Evolutionary conservation across 2,329 filamentous ascomycete species (phyloP).

Genomic region (Trichoderma harzianum): DNA sequence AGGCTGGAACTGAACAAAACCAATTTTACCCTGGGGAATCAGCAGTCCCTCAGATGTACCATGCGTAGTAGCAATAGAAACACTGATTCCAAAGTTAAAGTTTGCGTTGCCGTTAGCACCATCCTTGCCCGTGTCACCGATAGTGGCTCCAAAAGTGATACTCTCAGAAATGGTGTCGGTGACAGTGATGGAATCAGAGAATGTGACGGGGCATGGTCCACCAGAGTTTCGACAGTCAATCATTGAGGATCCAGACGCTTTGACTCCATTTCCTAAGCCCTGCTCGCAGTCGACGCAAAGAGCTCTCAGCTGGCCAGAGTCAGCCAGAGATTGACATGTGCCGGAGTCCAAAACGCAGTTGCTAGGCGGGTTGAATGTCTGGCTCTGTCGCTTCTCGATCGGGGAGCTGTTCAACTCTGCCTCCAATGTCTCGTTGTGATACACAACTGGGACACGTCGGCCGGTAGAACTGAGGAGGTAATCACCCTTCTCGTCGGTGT

Average conservation of each 20-base stretch:
- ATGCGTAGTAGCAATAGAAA: slow-evolving; percentile 11
- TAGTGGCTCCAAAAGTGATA: slow-evolving; percentile 13
- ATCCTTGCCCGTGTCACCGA: slow-evolving; percentile 7
- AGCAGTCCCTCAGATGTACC: slow-evolving; percentile 11
- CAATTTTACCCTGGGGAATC: slow-evolving; percentile 13
- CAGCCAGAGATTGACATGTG: slow-evolving; percentile 15
- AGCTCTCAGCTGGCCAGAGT: slow-evolving; percentile 5
- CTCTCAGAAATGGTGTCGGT: slow-evolving; percentile 10
- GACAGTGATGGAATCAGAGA: slow-evolving; percentile 8
- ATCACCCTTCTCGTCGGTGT: slow-evolving; percentile 1
- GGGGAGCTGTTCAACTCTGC: background rate
- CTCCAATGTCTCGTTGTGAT: background rate
- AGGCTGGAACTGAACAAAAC: slow-evolving; percentile 16
- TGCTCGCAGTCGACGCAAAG: slow-evolving; percentile 14
- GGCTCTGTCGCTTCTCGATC: slow-evolving; percentile 14
- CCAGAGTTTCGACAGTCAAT: slow-evolving; percentile 12
- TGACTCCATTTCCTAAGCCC: slow-evolving; percentile 11
- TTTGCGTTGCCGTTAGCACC: slow-evolving; percentile 4
- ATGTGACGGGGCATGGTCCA: slow-evolving; percentile 14
- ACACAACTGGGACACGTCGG: slow-evolving; percentile 2
- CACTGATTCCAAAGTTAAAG: slow-evolving; percentile 10
- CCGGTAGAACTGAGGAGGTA: slow-evolving; percentile 2
- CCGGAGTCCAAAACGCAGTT: background rate
- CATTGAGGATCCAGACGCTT: background rate
- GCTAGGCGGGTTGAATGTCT: slow-evolving; percentile 2